Conservation (phyloP, 1,139 yeast genomes). For the Zygosaccharomyces pseudobailii region DNA sequence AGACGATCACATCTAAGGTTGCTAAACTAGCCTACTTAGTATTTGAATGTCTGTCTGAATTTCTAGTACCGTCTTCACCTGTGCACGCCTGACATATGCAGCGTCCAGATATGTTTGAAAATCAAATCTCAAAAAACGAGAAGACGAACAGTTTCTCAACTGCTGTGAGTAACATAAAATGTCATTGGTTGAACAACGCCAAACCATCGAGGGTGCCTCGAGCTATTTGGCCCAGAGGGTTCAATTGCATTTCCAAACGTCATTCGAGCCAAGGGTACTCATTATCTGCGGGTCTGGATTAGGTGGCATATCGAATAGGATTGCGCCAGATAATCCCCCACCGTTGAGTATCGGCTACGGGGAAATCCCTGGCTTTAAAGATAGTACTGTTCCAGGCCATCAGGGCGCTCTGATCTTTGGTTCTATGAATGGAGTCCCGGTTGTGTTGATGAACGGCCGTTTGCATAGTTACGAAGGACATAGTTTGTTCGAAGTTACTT, state of each 20-base stretch:
- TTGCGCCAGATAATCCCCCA: constrained; percentile 37
- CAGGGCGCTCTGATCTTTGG: constrained; percentile 82
- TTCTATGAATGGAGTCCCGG: constrained; percentile 65
- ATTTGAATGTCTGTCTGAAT: no score
- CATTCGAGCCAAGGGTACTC: constrained; percentile 51
- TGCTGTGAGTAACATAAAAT: background rate
- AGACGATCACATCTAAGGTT: no score
- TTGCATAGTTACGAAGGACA: constrained; percentile 92
- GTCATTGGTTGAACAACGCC: constrained; percentile 16
- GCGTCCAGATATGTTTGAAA: background rate
- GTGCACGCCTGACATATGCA: background rate
- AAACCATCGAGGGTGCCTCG: constrained; percentile 16
- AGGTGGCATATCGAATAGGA: constrained; percentile 69
- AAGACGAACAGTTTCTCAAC: background rate
- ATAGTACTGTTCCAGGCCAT: constrained; percentile 87
- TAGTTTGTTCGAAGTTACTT: constrained; percentile 70
- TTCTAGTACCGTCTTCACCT: background rate
- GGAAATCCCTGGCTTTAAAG: constrained; percentile 73
- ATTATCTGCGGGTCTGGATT: constrained; percentile 94
- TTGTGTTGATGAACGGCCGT: constrained; percentile 90
- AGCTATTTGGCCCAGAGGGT: constrained; percentile 14
- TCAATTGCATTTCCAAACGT: constrained; percentile 13
- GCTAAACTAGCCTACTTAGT: no score
- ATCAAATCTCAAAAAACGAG: background rate
- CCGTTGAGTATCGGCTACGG: constrained; percentile 53